Conservation (phyloP, 768 basidiomycete genomes). For the Goffeauzyma gilvescens region DNA sequence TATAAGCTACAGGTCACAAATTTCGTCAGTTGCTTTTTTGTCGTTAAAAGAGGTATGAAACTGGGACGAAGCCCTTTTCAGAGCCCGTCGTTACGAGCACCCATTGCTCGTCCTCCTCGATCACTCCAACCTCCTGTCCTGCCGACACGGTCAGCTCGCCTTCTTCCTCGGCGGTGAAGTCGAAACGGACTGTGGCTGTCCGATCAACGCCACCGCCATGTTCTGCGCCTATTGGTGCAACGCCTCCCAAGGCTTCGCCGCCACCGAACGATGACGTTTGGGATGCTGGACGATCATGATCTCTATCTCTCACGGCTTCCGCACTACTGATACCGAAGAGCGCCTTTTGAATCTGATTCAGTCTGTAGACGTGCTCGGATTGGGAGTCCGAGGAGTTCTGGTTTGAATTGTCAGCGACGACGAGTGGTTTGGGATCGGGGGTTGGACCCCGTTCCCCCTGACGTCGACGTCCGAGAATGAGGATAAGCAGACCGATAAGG, state of each 20-base stretch:
- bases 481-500: constrained; percentile 25
- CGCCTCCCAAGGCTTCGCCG: constrained; percentile 1
- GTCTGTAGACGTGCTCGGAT: too few relatives aligned
- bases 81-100: constrained; percentile 82
- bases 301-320: too few relatives aligned
- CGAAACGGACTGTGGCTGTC: constrained; percentile 29
- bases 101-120: constrained; percentile 52
- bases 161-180: constrained; percentile 26
- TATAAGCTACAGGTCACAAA: not conserved
- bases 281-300: too few relatives aligned
- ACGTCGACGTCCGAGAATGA: constrained; percentile 34
- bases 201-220: constrained; percentile 19
- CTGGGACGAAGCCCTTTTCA: constrained; percentile 77
- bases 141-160: constrained; percentile 30
- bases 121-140: constrained; percentile 24
- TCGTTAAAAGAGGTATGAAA: constrained; percentile 45
- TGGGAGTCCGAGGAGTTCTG: constrained; percentile 43
- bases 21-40: too few relatives aligned
- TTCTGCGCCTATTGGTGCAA: not conserved
- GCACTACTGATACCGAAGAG: constrained; percentile 10
- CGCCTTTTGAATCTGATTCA: constrained; percentile 7
- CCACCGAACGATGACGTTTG: too few relatives aligned
- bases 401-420: too few relatives aligned
- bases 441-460: constrained; percentile 18
- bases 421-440: too few relatives aligned